Evolutionary conservation across 202 grass and related monocot genomes (phyloP).

Genomic region (Panicum hallii): DNA sequence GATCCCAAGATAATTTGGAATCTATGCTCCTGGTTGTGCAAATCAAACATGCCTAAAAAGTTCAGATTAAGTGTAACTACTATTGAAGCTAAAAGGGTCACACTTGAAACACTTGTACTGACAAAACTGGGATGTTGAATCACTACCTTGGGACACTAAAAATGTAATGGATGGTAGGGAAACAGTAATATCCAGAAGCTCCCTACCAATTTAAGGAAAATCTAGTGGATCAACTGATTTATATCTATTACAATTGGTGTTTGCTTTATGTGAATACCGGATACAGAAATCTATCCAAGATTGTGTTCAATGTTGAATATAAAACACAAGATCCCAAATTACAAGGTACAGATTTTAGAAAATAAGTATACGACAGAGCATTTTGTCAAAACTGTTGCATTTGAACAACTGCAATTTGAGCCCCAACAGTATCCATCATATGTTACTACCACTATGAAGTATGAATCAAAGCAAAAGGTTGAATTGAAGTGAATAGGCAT

Average conservation of each 20-base stretch:
- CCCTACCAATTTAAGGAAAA: background rate
- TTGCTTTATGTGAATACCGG: slow-evolving; percentile 1
- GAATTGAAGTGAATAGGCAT: slow-evolving; percentile 41
- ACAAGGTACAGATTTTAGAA: background rate
- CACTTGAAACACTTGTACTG: background rate
- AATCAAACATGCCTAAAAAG: slow-evolving; percentile 1
- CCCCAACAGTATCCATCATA: slow-evolving; percentile 12
- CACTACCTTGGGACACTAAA: background rate
- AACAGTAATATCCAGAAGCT: slow-evolving; percentile 1
- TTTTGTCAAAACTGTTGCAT: slow-evolving; percentile 4
- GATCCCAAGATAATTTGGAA: slow-evolving; percentile 28
- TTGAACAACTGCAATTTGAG: background rate
- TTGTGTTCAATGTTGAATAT: background rate
- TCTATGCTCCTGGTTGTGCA: background rate
- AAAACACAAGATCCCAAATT: slow-evolving; percentile 24
- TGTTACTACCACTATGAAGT: background rate
- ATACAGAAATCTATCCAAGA: slow-evolving; percentile 3
- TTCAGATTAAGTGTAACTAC: slow-evolving; percentile 12
- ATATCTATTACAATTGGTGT: slow-evolving; percentile 1
- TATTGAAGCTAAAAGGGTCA: background rate
- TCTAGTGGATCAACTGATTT: background rate
- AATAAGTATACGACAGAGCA: background rate
- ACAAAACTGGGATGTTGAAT: background rate
- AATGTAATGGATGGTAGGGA: background rate
- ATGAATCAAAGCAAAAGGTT: slow-evolving; percentile 12